Evolutionary conservation across 441 rosid species (phyloP), one percentile per base, ranked within the genome.

Genomic region (Mallotus repandus): DNA sequence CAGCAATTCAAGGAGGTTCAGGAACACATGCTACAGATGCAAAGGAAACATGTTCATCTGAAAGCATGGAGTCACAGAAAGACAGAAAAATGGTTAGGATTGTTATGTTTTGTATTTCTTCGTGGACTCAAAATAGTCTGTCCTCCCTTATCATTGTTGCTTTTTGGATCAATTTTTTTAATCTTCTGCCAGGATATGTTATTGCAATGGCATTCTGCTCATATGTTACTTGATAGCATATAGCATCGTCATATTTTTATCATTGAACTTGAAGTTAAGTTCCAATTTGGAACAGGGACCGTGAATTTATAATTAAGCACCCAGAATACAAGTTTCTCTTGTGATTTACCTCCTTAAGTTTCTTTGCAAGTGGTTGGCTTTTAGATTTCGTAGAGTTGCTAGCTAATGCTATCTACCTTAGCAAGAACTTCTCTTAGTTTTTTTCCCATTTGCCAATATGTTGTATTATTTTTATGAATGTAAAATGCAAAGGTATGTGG

Each of bases 41-140:
- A 69, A 84, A 83, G 73, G 97, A 81, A 74, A 70, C 64, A 48
- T 80, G 83, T n/a, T 78, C 83, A 16, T 61, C 86, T 12, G 88
- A 86, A 76, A 87, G 84, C 67, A 43, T 66, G 35, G 87, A 86
- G 74, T 78, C 76, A 3, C 80, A 67, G 81, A 88, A 86, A 78
- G 79, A 80, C 81, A 89, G 70, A 75, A 94, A 88, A 77, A 81
- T 72, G 72, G 97, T 91, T 59, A 82, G 93, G 84, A 10, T 7
- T 9, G 14, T 41, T 52, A 52, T 50, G 4, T 50, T 4, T 50
- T 13, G 4, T 13, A 50, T 50, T 15, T 50, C 16, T 10, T 12
- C 18, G 12, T 11, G 11, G 61, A 53, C 32, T 2, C 32, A n/a
- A 21, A 35, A 11, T 43, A 41, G 29, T 19, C 10, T 38, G 7